phyloP scores from a whole-genome alignment of 495 filamentous ascomycete genomes.

The Talaromyces borbonicus region DNA sequence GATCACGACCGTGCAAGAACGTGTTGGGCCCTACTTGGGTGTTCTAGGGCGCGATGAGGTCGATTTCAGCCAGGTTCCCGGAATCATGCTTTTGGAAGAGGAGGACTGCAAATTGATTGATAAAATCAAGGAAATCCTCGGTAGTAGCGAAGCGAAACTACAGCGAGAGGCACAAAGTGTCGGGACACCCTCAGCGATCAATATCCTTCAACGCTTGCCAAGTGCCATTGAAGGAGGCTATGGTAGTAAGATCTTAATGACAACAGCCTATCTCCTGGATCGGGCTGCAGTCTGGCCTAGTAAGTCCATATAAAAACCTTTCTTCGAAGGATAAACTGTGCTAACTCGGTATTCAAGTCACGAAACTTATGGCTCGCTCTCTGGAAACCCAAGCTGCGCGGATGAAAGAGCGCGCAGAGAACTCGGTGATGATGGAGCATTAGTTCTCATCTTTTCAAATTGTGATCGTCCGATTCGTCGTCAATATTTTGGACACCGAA shows the following conservation, averaged over 20 bases:
- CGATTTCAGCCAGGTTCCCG: conserved; percentile 66
- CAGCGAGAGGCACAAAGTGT: conserved; percentile 40
- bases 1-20: conserved; percentile 90
- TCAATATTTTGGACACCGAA: conserved; percentile 3
- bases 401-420: conserved; percentile 62
- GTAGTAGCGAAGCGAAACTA: conserved; percentile 74
- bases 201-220: conserved; percentile 42
- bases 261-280: conserved; percentile 84
- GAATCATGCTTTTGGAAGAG: conserved; percentile 82
- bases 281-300: conserved; percentile 88
- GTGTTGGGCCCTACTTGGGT: conserved; percentile 80
- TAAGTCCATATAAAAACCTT: conserved; percentile 32
- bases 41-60: conserved; percentile 75
- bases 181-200: conserved; percentile 39
- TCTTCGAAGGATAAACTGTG: conserved; percentile 5
- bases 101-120: conserved; percentile 81
- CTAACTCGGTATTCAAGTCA: conserved; percentile 50
- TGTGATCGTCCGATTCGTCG: background rate
- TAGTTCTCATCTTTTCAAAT: conserved; percentile 9
- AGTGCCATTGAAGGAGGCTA: conserved; percentile 60
- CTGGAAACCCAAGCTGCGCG: conserved; percentile 78
- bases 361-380: conserved; percentile 77
- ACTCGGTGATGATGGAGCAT: conserved; percentile 43
- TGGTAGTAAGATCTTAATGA: conserved; percentile 74
- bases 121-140: conserved; percentile 75